A percentile compares a stretch with the other conserved stretches of the same genome.
Evolutionary conservation across 371 early-diverging fungal species (phyloP).

Genomic region (Apophysomyces elegans): DNA sequence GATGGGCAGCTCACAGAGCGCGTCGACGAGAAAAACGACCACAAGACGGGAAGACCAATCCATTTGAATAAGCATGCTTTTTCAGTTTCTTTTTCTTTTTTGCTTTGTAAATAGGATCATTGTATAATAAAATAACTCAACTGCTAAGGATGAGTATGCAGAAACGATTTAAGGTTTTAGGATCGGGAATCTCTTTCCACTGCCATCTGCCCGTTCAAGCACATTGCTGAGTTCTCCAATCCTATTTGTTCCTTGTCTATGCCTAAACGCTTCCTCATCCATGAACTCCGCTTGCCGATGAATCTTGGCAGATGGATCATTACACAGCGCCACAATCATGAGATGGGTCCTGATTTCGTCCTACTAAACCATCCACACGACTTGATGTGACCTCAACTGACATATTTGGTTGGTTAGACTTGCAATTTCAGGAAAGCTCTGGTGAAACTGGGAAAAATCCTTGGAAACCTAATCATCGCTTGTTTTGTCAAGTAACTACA

Average conservation of each 20-base stretch:
- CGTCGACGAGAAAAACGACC: conserved; percentile 36
- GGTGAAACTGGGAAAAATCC: neutral
- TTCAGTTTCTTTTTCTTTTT: neutral
- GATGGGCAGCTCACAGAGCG: conserved; percentile 14
- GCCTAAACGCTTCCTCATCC: neutral
- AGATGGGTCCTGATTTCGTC: neutral
- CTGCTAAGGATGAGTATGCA: neutral
- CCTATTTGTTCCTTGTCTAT: neutral
- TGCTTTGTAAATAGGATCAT: neutral
- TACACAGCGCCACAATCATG: conserved; percentile 6
- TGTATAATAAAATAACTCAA: neutral
- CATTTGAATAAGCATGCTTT: conserved; percentile 29
- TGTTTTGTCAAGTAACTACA: too few relatives aligned
- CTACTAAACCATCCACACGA: conserved; percentile 2
- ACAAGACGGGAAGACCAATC: conserved; percentile 49
- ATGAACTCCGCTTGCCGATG: neutral
- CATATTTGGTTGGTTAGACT: too few relatives aligned
- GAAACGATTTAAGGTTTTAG: neutral
- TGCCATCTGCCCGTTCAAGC: neutral
- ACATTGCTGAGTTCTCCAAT: neutral
- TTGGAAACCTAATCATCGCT: too few relatives aligned
- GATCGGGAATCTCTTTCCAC: conserved; percentile 1
- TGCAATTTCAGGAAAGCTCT: neutral
- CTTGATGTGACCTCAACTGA: conserved; percentile 2
- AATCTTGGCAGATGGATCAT: conserved; percentile 2